Evolutionary conservation across 345 rosid species (phyloP), one percentile per base, ranked within the genome.

Genomic region (Orychophragmus violaceus): DNA sequence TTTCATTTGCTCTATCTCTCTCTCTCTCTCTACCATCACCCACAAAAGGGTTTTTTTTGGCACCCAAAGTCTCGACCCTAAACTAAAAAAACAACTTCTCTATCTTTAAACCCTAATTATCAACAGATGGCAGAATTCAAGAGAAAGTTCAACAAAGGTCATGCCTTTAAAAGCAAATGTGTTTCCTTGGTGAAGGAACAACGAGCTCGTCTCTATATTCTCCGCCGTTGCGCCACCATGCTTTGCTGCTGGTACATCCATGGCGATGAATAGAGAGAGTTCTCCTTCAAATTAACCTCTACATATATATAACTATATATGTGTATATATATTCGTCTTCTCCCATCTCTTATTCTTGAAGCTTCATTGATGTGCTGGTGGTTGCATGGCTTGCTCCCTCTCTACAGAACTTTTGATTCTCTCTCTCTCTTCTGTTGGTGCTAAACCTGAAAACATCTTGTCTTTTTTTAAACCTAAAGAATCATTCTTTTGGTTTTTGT

Each of bases 171-270:
- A 12, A 81, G 72, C 57, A 89, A 87, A 58, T 89, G 93, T 49
- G 86, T 84, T 58, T 81, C 86, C 32, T 68, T 85, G 62, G 84
- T 89, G 6, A 81, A 85, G 76, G 81, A 87, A 70, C 93, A 82
- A 68, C 85, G 85, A 13, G 85, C 89, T 27, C 87, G 86, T 19
- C 74, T 89, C 62, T 87, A 87, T 44, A 82, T 89, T 69, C 59
- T 89, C 46, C 85, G 88, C 32, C 93, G 91, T 16, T 89, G 93
- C n/a, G 89, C 89, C 64, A 82, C 89, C 70, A 85, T 89, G 86
- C 96, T 89, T 58, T 80, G 87, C 12, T 85, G 91, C 74, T 84
- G 82, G 84, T 89, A 85, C 71, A 80, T 87, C 39, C 89, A 82
- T 3, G 87, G 84, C 3, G 91, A 85, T 59, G 94, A 82, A 24